phyloP scores from a whole-genome alignment of 257 asterid genomes.

The Apocynum venetum region DNA sequence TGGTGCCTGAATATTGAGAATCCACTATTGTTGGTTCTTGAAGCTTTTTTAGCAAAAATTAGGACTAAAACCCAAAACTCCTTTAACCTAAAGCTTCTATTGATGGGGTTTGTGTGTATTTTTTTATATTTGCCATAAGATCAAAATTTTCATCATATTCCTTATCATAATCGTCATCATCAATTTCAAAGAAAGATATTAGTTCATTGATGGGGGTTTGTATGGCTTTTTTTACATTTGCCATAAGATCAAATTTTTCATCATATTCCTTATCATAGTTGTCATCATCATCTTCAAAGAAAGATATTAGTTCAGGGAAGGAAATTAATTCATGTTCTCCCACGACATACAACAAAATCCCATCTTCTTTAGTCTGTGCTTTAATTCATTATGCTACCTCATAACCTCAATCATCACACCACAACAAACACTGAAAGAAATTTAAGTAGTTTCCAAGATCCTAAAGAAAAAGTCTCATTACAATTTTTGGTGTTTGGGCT shows the following conservation, averaged over 20 bases:
- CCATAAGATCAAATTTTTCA: slow-evolving; percentile 32
- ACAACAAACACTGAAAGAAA: slow-evolving; percentile 76
- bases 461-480: slow-evolving; percentile 59
- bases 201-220: slow-evolving; percentile 5
- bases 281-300: slow-evolving; percentile 8
- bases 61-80: slow-evolving; percentile 53
- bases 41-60: slow-evolving; percentile 27
- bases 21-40: neutral
- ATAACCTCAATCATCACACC: slow-evolving; percentile 53
- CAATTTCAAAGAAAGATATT: slow-evolving; percentile 7
- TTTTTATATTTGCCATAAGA: slow-evolving; percentile 34
- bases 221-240: slow-evolving; percentile 29
- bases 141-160: slow-evolving; percentile 28
- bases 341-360: slow-evolving; percentile 51
- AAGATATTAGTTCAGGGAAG: neutral
- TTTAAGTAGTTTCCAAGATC: slow-evolving; percentile 51
- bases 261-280: slow-evolving; percentile 7
- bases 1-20: neutral
- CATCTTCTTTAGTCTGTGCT: slow-evolving; percentile 51
- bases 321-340: slow-evolving; percentile 20
- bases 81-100: slow-evolving; percentile 41
- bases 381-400: slow-evolving; percentile 66
- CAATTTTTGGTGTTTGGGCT: slow-evolving; percentile 78
- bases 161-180: neutral
- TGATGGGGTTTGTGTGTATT: slow-evolving; percentile 20